Evolutionary conservation across 345 rosid species (phyloP).

Genomic region (Acer yangbiense): DNA sequence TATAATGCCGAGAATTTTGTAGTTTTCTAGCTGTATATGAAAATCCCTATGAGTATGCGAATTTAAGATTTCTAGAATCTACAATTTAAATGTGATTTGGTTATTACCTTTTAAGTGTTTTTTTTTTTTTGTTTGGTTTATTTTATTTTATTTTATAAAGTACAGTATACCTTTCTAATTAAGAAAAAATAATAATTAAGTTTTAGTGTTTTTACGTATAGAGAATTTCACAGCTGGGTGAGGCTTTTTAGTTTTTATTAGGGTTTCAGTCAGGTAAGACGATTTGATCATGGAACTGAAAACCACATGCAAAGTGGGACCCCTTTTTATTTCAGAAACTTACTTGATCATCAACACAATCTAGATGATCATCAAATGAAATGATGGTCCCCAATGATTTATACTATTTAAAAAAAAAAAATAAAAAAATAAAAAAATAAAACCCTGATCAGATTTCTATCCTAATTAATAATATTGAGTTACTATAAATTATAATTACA

Average conservation of each 20-base stretch:
- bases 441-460: background rate
- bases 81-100: slow-evolving; percentile 30
- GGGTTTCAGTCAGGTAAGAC: slow-evolving; percentile 18
- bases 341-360: slow-evolving; percentile 13
- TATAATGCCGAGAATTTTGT: slow-evolving; percentile 22
- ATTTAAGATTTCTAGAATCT: slow-evolving; percentile 46
- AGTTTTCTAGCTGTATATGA: background rate
- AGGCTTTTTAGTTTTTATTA: background rate
- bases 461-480: background rate
- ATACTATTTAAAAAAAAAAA: too few relatives aligned
- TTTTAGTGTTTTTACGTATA: background rate
- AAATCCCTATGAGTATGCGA: slow-evolving; percentile 34
- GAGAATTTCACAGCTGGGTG: slow-evolving; percentile 30
- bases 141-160: background rate
- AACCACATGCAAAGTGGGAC: slow-evolving; percentile 28
- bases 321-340: slow-evolving; percentile 1
- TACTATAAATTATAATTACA: background rate
- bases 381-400: slow-evolving; percentile 1
- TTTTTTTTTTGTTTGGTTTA: too few relatives aligned
- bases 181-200: background rate
- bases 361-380: background rate
- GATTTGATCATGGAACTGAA: slow-evolving; percentile 12
- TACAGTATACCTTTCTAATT: background rate
- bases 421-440: too few relatives aligned
- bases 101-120: background rate